These are phyloP conservation scores for Didymella pomorum DNA, from an alignment of 2,329 filamentous ascomycete species.

Conservation along the genomic window DNA sequence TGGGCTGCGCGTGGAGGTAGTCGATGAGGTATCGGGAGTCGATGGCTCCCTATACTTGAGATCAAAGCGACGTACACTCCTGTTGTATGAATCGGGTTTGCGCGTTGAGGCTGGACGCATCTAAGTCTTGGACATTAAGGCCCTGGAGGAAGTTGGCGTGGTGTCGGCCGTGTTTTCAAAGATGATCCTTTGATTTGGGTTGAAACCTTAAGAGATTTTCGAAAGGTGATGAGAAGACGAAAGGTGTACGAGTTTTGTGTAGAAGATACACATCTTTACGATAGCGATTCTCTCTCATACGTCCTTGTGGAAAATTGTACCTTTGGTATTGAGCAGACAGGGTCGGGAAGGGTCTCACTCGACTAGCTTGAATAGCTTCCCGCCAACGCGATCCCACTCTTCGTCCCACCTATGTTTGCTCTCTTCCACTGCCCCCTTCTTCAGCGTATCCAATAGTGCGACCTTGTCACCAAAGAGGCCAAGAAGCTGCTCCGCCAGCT, in stretches of 20 bases:
- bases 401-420: constrained; percentile 84
- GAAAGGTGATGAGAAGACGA: not conserved
- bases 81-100: not conserved
- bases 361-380: constrained; percentile 64
- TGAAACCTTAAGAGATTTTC: no score
- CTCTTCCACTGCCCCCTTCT: constrained; percentile 74
- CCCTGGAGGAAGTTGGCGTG: not conserved
- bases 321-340: not conserved
- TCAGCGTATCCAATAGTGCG: constrained; percentile 67
- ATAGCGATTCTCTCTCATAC: not conserved
- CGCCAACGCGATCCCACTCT: constrained; percentile 88
- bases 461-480: constrained; percentile 67
- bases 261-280: not conserved
- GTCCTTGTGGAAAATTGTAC: not conserved
- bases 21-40: not conserved
- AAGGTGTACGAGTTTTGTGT: not conserved
- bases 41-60: not conserved
- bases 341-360: not conserved
- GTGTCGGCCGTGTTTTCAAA: not conserved
- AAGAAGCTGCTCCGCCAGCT: constrained; percentile 69
- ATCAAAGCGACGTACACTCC: not conserved
- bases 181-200: not conserved
- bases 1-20: not conserved
- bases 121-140: not conserved
- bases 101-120: not conserved